Base-by-base conservation (phyloP, 768 basidiomycete species). In the Leccinum broughii region DNA sequence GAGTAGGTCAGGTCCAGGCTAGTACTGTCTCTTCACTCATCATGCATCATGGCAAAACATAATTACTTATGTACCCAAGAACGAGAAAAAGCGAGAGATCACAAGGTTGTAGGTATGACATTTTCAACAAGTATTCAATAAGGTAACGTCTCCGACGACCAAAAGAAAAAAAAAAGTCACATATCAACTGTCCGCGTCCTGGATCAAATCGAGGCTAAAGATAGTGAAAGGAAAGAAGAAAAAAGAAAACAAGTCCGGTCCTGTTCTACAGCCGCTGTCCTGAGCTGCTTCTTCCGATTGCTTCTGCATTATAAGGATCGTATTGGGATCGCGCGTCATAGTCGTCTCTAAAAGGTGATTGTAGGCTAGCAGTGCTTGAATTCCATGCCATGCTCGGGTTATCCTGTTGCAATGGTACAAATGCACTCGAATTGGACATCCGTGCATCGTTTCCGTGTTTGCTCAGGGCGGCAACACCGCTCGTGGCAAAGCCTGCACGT, bases 391-490 rank as follows among this genome's bases (percentile, higher is more conserved):
- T 79, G 65, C 81, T 84, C 57, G 77, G 65, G 67, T 84, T 86
- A 57, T 81, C 83, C 69, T 87, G 86, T 64, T 84, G 83, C 66
- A 91, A 71, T n/a, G 89, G 89, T 55, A 88, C 77, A 67, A 90
- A 90, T 37, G 87, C 82, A 62, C 85, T 87, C 66, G 86, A 85
- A 75, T 88, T 84, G 62, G 86, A 86, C 74, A 74, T 74, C 44
- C 85, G 76, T 48, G 41, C 49, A 10, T 55, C 66, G 24, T 65
- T 64, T 4, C 34, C 57, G 70, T 65, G 57, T 71, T 63, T 64
- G 61, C 59, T 66, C 41, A 66, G 62, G 55, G 66, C 67, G 3
- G 61, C 35, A 13, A 57, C 39, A 37, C 57, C 73, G 26, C 68
- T 70, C 28, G 68, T 68, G 49, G 60, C 67, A 46, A 66, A 71